Percentiles rank a stretch among this genome's conserved stretches.
Evolutionary conservation across 2,329 filamentous ascomycete genomes (phyloP).

Genomic region (Helotiales sp.): DNA sequence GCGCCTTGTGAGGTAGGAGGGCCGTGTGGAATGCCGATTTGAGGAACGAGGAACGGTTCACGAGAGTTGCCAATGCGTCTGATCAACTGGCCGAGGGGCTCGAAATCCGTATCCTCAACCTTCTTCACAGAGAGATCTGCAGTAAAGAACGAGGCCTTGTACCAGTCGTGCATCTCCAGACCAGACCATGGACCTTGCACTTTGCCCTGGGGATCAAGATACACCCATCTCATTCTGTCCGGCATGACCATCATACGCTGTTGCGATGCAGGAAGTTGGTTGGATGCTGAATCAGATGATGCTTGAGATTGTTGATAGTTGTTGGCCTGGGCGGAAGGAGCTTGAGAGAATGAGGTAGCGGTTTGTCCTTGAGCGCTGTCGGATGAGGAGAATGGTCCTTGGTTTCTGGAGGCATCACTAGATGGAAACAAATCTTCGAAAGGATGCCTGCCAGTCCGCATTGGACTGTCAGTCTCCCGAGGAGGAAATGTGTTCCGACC

Average conservation of each 20-base stretch:
- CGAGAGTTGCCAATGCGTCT: conserved; percentile 95
- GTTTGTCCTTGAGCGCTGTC: conserved; percentile 36
- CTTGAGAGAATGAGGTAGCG: conserved; percentile 36
- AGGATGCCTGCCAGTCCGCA: conserved; percentile 58
- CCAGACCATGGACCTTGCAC: conserved; percentile 95
- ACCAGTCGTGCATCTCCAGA: conserved; percentile 99
- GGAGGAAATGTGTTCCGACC: conserved; percentile 64
- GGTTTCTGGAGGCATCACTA: conserved; percentile 31
- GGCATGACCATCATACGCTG: conserved; percentile 98
- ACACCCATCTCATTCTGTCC: conserved; percentile 98
- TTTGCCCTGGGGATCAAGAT: conserved; percentile 90
- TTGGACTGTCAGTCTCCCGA: conserved; percentile 64
- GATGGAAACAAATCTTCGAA: conserved; percentile 55
- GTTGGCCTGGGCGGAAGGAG: conserved; percentile 35
- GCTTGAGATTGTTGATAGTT: conserved; percentile 42
- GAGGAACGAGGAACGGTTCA: conserved; percentile 95
- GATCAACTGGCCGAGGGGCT: conserved; percentile 92
- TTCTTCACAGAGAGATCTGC: conserved; percentile 94
- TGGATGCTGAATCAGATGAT: conserved; percentile 58
- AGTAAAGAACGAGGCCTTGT: conserved; percentile 97
- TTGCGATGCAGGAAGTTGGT: conserved; percentile 70
- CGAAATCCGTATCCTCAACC: conserved; percentile 90
- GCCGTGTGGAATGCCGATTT: conserved; percentile 93
- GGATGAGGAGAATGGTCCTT: conserved; percentile 37
- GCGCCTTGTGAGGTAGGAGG: conserved; percentile 59